phyloP scores from a whole-genome alignment of 768 basidiomycete genomes.

The Butyriboletus loyo region DNA sequence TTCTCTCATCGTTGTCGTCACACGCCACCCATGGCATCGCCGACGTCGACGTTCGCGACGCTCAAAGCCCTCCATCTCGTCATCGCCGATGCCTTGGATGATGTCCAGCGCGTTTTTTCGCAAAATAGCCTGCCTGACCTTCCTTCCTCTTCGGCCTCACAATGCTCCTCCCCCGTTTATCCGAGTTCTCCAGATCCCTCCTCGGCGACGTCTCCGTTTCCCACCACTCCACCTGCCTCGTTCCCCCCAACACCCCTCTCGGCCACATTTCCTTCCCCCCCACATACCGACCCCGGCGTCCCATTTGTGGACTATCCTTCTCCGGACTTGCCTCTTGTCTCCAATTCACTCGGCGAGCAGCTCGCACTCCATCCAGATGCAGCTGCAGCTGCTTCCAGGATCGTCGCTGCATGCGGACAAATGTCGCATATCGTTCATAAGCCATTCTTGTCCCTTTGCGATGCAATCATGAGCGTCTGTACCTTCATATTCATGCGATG shows the following conservation, averaged over 20 bases:
- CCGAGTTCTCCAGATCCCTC: slow-evolving; percentile 33
- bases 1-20: slow-evolving; percentile 10
- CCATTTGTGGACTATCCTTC: slow-evolving; percentile 50
- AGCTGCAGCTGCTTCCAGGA: slow-evolving; percentile 55
- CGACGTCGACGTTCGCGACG: slow-evolving; percentile 58
- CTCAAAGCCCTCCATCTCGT: slow-evolving; percentile 63
- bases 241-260: slow-evolving; percentile 32
- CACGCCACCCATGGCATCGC: slow-evolving; percentile 19
- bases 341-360: slow-evolving; percentile 47
- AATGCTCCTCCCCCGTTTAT: slow-evolving; percentile 16
- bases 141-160: slow-evolving; percentile 12
- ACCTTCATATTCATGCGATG: background rate
- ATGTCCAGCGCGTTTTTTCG: slow-evolving; percentile 60
- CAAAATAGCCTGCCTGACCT: slow-evolving; percentile 9
- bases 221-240: slow-evolving; percentile 25
- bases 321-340: slow-evolving; percentile 46
- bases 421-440: slow-evolving; percentile 60
- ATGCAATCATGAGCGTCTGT: slow-evolving; percentile 68
- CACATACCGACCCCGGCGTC: background rate
- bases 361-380: slow-evolving; percentile 61
- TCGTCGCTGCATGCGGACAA: slow-evolving; percentile 70
- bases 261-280: slow-evolving; percentile 19
- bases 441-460: slow-evolving; percentile 71
- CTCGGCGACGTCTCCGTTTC: slow-evolving; percentile 23
- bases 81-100: slow-evolving; percentile 65